Conservation (phyloP, 2,329 filamentous ascomycete genomes). For the Blastomyces percursus region DNA sequence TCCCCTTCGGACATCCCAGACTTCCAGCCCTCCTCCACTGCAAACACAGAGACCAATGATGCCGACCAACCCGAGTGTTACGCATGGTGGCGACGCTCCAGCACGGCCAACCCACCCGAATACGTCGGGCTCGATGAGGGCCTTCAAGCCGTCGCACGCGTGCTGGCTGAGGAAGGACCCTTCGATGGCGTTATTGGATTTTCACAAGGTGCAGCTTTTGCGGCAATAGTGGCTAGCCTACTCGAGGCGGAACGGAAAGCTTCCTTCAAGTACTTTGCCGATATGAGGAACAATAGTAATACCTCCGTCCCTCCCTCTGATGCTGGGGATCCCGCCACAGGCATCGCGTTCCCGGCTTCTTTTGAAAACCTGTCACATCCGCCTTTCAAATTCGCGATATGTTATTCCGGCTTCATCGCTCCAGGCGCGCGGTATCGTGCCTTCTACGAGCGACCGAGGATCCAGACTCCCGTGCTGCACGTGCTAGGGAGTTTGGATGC, state of each 20-base stretch:
- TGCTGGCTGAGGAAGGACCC: constrained; percentile 52
- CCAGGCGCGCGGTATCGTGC: constrained; percentile 51
- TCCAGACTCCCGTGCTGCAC: constrained; percentile 68
- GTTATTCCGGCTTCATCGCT: constrained; percentile 68
- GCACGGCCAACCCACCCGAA: constrained; percentile 48
- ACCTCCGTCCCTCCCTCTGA: constrained; percentile 10
- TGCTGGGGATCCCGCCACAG: constrained; percentile 22
- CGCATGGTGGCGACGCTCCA: constrained; percentile 67
- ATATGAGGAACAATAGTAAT: constrained; percentile 12
- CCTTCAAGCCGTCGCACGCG: constrained; percentile 50
- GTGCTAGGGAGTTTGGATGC: constrained; percentile 75
- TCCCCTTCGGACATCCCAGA: constrained; percentile 58
- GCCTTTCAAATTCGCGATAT: constrained; percentile 58
- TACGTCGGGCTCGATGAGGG: constrained; percentile 64
- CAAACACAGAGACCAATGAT: constrained; percentile 26
- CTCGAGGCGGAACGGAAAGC: constrained; percentile 47
- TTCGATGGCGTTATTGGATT: constrained; percentile 75
- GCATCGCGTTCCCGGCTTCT: constrained; percentile 43
- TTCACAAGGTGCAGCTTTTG: constrained; percentile 64
- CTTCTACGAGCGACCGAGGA: constrained; percentile 59
- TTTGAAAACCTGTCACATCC: constrained; percentile 39
- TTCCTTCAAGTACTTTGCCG: constrained; percentile 38
- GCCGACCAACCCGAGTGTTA: constrained; percentile 55
- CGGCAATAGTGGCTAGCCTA: constrained; percentile 60
- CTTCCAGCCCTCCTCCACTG: constrained; percentile 40